A percentile compares a stretch with the other conserved stretches of the same genome.
phyloP scores from a whole-genome alignment of 305 asterid species.

The Solanum aculeatissimum region DNA sequence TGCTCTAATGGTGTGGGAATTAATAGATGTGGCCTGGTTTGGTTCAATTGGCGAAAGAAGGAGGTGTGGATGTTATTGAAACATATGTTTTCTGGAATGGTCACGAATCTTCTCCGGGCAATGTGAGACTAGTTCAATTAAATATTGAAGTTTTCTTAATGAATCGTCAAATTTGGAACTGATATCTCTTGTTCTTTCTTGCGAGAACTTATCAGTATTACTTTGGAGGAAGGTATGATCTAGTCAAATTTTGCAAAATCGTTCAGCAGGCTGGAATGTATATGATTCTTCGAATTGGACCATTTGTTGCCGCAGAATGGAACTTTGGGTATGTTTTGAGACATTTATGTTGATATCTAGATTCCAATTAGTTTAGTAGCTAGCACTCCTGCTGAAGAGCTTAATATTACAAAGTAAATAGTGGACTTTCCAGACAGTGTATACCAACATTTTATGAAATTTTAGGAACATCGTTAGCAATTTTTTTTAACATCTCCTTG shows the following conservation, averaged over 20 bases:
- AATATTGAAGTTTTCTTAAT: neutral
- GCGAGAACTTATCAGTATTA: slow-evolving; percentile 39
- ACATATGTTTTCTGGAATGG: slow-evolving; percentile 97
- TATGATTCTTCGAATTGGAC: slow-evolving; percentile 82
- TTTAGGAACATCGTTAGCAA: neutral
- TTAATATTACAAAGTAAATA: neutral
- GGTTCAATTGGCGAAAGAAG: slow-evolving; percentile 74
- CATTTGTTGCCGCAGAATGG: slow-evolving; percentile 95
- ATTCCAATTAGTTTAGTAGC: neutral
- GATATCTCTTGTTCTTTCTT: neutral
- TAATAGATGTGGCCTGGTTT: slow-evolving; percentile 87
- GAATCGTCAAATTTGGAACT: neutral
- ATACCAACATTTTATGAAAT: neutral
- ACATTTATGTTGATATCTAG: neutral
- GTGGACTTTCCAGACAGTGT: neutral
- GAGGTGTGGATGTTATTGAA: slow-evolving; percentile 75
- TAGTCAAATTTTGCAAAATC: slow-evolving; percentile 73
- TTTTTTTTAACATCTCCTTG: neutral
- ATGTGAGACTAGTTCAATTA: slow-evolving; percentile 24
- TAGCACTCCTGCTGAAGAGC: neutral
- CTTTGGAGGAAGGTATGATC: slow-evolving; percentile 89
- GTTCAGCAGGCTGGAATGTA: slow-evolving; percentile 70
- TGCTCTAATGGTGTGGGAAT: neutral
- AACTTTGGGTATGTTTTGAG: slow-evolving; percentile 50
- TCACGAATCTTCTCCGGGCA: slow-evolving; percentile 69